Evolutionary conservation across 768 basidiomycete species (phyloP).

Genomic region (Crassisporium funariophilum): DNA sequence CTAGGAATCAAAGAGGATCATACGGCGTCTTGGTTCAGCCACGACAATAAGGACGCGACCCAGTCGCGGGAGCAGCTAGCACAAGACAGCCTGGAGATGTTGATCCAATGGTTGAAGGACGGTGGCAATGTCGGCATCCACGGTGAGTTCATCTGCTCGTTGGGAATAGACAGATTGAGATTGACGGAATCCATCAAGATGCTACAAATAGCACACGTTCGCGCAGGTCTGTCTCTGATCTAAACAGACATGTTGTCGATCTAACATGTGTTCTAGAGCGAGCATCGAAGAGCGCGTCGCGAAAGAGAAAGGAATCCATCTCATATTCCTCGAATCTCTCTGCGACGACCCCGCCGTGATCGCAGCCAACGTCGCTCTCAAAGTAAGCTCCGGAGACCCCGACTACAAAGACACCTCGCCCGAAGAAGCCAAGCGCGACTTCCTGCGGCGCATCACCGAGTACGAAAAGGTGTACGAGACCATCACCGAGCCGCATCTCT

Average conservation of each 20-base stretch:
- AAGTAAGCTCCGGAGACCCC: conserved; percentile 95
- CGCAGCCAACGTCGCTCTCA: conserved; percentile 94
- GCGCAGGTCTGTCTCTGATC: conserved; percentile 55
- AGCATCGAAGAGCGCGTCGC: conserved; percentile 84
- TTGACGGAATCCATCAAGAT: too few relatives aligned
- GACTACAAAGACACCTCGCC: conserved; percentile 91
- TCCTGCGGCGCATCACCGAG: conserved; percentile 84
- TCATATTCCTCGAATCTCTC: conserved; percentile 93
- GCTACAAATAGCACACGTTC: conserved; percentile 90
- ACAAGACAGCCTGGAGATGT: conserved; percentile 89
- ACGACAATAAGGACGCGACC: conserved; percentile 78
- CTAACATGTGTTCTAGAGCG: conserved; percentile 47
- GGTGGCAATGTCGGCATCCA: conserved; percentile 98
- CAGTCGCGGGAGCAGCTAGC: conserved; percentile 80
- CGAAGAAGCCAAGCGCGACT: conserved; percentile 88
- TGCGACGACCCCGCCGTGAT: conserved; percentile 95
- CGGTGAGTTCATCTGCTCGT: too few relatives aligned
- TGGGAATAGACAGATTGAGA: too few relatives aligned
- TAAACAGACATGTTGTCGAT: background rate
- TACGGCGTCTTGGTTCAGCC: conserved; percentile 87
- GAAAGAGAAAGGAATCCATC: conserved; percentile 81
- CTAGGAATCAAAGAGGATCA: conserved; percentile 86
- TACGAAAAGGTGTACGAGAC: conserved; percentile 98
- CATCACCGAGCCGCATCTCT: conserved; percentile 87
- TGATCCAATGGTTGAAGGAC: conserved; percentile 92